These are phyloP conservation scores for Trichoderma sp. DNA, from an alignment of 2,329 filamentous ascomycete genomes.

Conservation along the genomic window DNA sequence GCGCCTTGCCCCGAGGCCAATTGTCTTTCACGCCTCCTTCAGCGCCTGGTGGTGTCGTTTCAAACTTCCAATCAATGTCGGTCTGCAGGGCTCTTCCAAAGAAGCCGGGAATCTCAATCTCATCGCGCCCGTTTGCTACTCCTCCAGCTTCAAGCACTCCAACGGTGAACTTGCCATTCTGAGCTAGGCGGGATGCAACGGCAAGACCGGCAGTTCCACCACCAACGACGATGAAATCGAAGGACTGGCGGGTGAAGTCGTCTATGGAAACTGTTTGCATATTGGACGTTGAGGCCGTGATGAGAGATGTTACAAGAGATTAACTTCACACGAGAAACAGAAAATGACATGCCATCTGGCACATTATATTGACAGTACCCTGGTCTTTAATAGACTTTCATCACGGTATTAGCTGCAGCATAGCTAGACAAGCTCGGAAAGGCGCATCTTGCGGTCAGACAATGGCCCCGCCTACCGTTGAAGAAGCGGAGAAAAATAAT, in stretches of 20 bases:
- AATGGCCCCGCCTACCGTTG: not conserved
- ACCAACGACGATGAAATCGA: constrained; percentile 52
- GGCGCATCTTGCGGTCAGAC: not conserved
- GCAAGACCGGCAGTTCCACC: constrained; percentile 60
- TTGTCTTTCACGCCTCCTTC: constrained; percentile 46
- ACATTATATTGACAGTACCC: not conserved
- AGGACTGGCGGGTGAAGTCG: constrained; percentile 35
- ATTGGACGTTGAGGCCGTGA: not conserved
- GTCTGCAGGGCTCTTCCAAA: constrained; percentile 44
- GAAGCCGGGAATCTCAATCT: constrained; percentile 47
- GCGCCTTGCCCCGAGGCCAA: constrained; percentile 52
- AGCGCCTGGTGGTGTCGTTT: constrained; percentile 45
- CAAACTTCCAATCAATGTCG: constrained; percentile 48
- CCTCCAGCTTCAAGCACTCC: constrained; percentile 42
- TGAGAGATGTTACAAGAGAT: not conserved
- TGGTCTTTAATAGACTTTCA: not conserved
- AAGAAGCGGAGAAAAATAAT: not conserved
- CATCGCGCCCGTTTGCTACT: constrained; percentile 37
- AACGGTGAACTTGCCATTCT: constrained; percentile 38
- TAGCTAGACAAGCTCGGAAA: not conserved
- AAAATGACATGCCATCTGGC: not conserved
- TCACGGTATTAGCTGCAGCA: not conserved
- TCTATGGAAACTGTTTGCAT: constrained; percentile 28
- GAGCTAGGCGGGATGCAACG: constrained; percentile 53
- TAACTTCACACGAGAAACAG: not conserved